Base-by-base conservation (phyloP, 78 protist species). In the Guillardia theta region DNA sequence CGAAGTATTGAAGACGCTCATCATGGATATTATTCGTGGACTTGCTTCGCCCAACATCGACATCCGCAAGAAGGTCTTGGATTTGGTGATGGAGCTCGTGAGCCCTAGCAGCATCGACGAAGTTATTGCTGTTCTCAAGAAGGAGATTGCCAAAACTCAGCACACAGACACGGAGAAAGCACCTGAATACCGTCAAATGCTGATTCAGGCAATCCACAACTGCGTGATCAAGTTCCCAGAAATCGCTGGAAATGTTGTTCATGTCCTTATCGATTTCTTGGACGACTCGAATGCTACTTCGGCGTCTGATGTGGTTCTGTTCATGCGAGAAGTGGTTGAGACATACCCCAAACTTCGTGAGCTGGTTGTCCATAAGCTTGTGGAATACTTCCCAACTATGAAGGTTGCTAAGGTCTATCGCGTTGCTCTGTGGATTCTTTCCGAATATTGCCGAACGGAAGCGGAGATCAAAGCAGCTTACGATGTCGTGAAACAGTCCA, bases 1-100 rank as follows among this genome's bases (percentile, higher is more conserved):
- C 48, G 27, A 46, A 8, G 95, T 98, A n/a, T 97, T 88, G 96
- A 97, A 54, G 98, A 97, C 39, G 36, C 95, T 43, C 76, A 70
- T 98, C 50, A 98, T 99, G 99, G 99, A 99, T 95, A 92, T 99
- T 21, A 43, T 99, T 21, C 90, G 98, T 36, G 98, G 97, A 19
- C 96, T 98, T 33, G 46, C 95, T 78, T 46, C 48, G 21, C 98
- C 99, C 46, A 97, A 97, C 94, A 53, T 97, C 58, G 98, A 98
- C 90, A 97, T 99, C 64, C 96, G 98, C 50, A 44, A 80, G 94
- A 96, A 96, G 96, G 93, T 96, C 80, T 46, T 64, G 30, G 88
- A 3, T 12, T 41, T 92, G 19, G 27, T 44, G 30, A 48, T 92
- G 70, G 77, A 64, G 12, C 36, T 94, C 62, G 44, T 88, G 27